Evolutionary conservation across 345 rosid species (phyloP).

Genomic region (Ceriops tagal): DNA sequence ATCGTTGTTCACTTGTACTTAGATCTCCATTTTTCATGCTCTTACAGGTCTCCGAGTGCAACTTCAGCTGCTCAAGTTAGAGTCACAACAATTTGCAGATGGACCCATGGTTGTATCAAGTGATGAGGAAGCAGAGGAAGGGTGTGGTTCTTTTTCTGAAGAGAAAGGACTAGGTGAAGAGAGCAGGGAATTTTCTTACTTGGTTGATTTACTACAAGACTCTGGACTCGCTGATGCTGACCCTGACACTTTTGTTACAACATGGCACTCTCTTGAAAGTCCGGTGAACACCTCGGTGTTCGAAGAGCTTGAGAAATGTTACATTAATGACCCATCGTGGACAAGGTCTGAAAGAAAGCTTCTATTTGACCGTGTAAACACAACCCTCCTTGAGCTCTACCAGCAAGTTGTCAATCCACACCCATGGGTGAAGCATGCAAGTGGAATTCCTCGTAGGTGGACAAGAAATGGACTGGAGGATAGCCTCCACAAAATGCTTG

Average conservation of each 20-base stretch:
- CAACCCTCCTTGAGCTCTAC: conserved; percentile 44
- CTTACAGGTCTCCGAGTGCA: conserved; percentile 83
- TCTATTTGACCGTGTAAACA: conserved; percentile 62
- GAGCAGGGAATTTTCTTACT: conserved; percentile 52
- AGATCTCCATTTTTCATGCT: not conserved
- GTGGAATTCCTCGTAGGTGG: conserved; percentile 32
- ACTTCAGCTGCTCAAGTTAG: conserved; percentile 79
- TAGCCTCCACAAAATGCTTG: conserved; percentile 36
- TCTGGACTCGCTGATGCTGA: conserved; percentile 49
- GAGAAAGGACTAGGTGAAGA: conserved; percentile 38
- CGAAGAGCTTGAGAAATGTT: conserved; percentile 71
- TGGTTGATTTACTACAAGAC: conserved; percentile 42
- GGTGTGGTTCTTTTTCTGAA: conserved; percentile 25
- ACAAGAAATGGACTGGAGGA: conserved; percentile 42
- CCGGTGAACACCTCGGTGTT: conserved; percentile 60
- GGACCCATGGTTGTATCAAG: conserved; percentile 59
- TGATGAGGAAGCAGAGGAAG: conserved; percentile 60
- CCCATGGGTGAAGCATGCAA: conserved; percentile 53
- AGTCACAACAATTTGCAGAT: conserved; percentile 64
- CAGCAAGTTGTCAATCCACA: conserved; percentile 43
- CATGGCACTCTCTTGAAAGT: conserved; percentile 50
- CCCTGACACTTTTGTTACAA: conserved; percentile 39
- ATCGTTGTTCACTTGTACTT: not conserved
- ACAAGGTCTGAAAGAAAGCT: conserved; percentile 59
- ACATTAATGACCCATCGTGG: conserved; percentile 32